Base-by-base conservation (phyloP, 2,329 filamentous ascomycete genomes). In the Beauveria pseudobassiana region DNA sequence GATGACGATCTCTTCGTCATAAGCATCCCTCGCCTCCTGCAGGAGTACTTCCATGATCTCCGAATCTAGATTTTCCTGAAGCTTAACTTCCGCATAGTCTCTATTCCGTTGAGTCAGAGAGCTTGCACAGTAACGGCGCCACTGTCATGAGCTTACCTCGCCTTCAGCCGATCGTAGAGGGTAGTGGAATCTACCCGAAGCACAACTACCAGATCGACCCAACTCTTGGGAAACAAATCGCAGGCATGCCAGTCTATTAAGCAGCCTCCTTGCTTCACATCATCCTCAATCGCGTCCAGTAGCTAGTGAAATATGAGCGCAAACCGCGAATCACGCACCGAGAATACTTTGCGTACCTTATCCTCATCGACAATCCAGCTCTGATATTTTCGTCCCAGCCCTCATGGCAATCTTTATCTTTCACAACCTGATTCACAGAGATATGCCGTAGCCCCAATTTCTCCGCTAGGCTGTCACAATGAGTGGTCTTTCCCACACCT, bases 231-330 rank as follows among this genome's bases (percentile, higher is more conserved):
- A 71, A 98, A 98, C 24, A 98, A 77, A 70, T 98, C 95, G 77
- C 93, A 98, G 2, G 93, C 93, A 76, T 99, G 95, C 93, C 95
- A 99, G 77, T 99, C 95, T 70, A 99, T 89, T 68, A 99, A 86
- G 74, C 86, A 90, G 22, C 95, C 95, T 62, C 93, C 93, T 22
- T 83, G 77, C 65, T 87, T 83, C 45, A 90, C 82, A 64, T 95
- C 88, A 62, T 90, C 84, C 76, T 98, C 95, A 62, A 99, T 88
- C 53, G 89, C 85, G 72, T 99, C 95, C 24, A 99, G 82, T 38
- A 99, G 78, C 87, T 92, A 68, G 40, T 18, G 45, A 24, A 53
- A 18, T 42, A 50, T 49, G 26, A 22, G 57, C 46, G 45, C 6
- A 30, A 10, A 14, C 7, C 22, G 8, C 4, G 24, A 4, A 26